Evolutionary conservation across 768 basidiomycete species (phyloP).

Genomic region (Tylopilus intermedius): DNA sequence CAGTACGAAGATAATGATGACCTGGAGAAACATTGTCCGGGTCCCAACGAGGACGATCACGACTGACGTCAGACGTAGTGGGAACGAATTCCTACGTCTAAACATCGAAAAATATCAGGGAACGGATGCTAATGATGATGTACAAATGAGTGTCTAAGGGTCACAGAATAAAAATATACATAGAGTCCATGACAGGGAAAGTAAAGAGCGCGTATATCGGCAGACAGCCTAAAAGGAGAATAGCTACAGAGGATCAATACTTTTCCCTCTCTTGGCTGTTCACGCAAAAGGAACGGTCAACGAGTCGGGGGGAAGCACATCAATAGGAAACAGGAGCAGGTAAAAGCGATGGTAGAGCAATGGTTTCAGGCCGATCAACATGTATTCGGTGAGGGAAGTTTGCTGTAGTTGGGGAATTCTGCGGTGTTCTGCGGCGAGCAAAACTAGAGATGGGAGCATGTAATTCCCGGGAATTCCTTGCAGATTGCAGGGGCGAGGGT

Average conservation of each 20-base stretch:
- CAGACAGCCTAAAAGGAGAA: background rate
- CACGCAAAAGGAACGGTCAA: background rate
- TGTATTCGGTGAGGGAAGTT: constrained; percentile 45
- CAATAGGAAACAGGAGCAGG: constrained; percentile 24
- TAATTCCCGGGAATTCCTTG: constrained; percentile 50
- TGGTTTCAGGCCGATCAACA: constrained; percentile 29
- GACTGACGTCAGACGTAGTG: constrained; percentile 43
- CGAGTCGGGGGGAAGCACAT: constrained; percentile 5
- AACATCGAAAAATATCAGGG: constrained; percentile 5
- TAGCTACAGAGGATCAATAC: background rate
- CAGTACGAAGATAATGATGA: constrained; percentile 61
- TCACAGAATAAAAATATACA: constrained; percentile 15
- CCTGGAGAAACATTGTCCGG: constrained; percentile 65
- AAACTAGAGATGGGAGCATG: constrained; percentile 74
- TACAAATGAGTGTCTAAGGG: constrained; percentile 29
- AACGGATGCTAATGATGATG: constrained; percentile 25
- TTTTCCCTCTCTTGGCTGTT: background rate
- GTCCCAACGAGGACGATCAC: constrained; percentile 71
- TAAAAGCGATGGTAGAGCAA: constrained; percentile 58
- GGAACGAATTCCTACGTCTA: background rate
- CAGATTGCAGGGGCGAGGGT: constrained; percentile 42
- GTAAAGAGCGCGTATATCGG: constrained; percentile 14
- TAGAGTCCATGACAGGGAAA: constrained; percentile 15
- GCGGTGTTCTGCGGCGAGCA: constrained; percentile 74
- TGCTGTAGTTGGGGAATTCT: constrained; percentile 64